These are phyloP conservation scores for Rhodotorula taiwanensis DNA, from an alignment of 768 basidiomycete genomes.

Conservation along the genomic window DNA sequence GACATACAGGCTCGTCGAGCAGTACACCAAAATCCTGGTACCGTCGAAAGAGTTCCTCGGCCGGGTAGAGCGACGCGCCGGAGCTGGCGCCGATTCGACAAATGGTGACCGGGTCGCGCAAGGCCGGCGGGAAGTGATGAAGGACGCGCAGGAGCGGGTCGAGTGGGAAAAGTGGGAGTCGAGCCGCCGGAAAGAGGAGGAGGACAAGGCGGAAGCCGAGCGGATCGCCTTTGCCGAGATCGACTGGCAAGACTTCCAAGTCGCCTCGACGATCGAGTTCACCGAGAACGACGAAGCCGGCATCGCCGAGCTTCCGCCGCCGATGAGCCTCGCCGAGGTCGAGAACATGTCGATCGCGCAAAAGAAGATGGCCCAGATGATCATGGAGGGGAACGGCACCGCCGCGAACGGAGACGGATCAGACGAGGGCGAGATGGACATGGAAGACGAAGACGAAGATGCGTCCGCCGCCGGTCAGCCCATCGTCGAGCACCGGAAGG, in stretches of 20 bases:
- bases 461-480: slow-evolving; percentile 41
- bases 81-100: slow-evolving; percentile 38
- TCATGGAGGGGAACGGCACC: slow-evolving; percentile 70
- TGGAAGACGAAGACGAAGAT: slow-evolving; percentile 52
- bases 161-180: slow-evolving; percentile 81
- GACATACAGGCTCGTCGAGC: slow-evolving; percentile 68
- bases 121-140: slow-evolving; percentile 65
- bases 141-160: slow-evolving; percentile 66
- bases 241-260: slow-evolving; percentile 98
- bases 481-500: slow-evolving; percentile 31
- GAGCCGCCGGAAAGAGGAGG: slow-evolving; percentile 74
- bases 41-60: slow-evolving; percentile 70
- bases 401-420: slow-evolving; percentile 41
- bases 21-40: slow-evolving; percentile 83
- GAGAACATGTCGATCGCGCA: slow-evolving; percentile 95
- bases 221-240: slow-evolving; percentile 94
- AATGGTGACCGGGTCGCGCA: neutral
- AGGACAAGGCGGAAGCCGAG: slow-evolving; percentile 86
- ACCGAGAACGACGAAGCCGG: slow-evolving; percentile 82
- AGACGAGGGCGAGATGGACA: slow-evolving; percentile 60
- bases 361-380: slow-evolving; percentile 96
- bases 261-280: slow-evolving; percentile 96
- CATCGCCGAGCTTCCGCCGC: slow-evolving; percentile 75
- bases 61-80: slow-evolving; percentile 60
- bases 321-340: slow-evolving; percentile 89